Conservation (phyloP, 331 rosid species). For the Arachis monticola region DNA sequence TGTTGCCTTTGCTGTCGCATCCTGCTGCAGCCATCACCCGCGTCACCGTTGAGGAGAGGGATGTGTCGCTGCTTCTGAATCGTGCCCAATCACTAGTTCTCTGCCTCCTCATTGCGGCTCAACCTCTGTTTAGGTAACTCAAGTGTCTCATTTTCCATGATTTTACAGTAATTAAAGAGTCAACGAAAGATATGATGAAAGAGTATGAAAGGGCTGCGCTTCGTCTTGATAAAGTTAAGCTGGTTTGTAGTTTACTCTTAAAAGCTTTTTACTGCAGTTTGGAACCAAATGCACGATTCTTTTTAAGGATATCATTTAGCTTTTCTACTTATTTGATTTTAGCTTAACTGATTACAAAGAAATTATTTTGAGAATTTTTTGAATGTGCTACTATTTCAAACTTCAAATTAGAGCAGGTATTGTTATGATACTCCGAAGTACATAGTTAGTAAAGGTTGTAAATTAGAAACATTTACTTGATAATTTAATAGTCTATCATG, state of each 20-base stretch:
- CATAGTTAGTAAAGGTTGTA: too few relatives aligned
- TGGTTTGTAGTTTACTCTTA: constrained; percentile 58
- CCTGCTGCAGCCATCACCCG: too few relatives aligned
- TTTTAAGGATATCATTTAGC: constrained; percentile 13
- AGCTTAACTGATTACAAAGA: background rate
- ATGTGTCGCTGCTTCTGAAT: too few relatives aligned
- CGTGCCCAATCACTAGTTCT: too few relatives aligned
- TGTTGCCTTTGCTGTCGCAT: too few relatives aligned
- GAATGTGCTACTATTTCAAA: background rate
- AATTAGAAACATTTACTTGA: too few relatives aligned
- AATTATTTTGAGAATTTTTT: constrained; percentile 6
- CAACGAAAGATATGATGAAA: constrained; percentile 52
- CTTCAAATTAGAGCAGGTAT: too few relatives aligned
- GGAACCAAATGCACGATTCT: background rate
- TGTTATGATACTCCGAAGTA: too few relatives aligned
- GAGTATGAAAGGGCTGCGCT: constrained; percentile 77
- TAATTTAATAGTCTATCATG: too few relatives aligned
- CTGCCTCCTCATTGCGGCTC: too few relatives aligned
- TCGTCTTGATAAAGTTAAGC: constrained; percentile 66
- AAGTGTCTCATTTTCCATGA: too few relatives aligned
- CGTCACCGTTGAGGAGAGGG: background rate
- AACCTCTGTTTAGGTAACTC: too few relatives aligned
- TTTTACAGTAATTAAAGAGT: constrained; percentile 23
- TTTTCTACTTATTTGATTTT: constrained; percentile 18
- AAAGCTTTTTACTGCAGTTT: constrained; percentile 31